Conservation (phyloP, 139 green algal genomes). For the Micractinium sp. region DNA sequence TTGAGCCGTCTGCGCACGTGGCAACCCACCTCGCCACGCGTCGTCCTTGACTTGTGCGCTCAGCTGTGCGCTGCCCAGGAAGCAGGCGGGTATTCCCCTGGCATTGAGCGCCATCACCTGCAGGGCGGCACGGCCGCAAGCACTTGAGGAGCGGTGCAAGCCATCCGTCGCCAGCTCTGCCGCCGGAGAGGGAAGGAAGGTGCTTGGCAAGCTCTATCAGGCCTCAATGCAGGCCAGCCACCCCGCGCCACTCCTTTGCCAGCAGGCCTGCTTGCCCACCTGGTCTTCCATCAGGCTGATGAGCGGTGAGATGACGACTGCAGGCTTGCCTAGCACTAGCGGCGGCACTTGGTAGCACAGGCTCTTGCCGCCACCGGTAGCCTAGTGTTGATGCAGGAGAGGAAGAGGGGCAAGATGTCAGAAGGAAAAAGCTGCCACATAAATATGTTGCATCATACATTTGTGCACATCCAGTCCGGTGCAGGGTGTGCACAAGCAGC, state of each 20-base stretch:
- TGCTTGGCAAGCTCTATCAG: not conserved
- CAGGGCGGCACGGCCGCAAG: not conserved
- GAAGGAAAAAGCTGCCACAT: not conserved
- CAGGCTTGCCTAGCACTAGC: constrained; percentile 43
- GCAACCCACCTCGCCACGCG: constrained; percentile 44
- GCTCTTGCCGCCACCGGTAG: constrained; percentile 52
- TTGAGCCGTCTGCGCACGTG: not conserved
- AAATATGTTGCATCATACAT: too few relatives aligned
- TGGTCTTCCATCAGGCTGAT: constrained; percentile 64
- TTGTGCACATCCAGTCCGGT: not conserved
- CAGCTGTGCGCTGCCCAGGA: constrained; percentile 69
- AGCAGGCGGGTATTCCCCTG: constrained; percentile 58
- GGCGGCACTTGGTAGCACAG: constrained; percentile 65
- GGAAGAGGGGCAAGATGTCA: not conserved
- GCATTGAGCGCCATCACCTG: constrained; percentile 52
- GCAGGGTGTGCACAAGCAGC: not conserved
- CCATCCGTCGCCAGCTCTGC: too few relatives aligned
- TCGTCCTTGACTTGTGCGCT: constrained; percentile 49
- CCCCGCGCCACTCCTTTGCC: too few relatives aligned
- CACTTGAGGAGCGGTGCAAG: too few relatives aligned
- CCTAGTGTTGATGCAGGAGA: constrained; percentile 35
- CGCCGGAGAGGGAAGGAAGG: too few relatives aligned
- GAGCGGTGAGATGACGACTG: constrained; percentile 56
- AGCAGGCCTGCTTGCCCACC: constrained; percentile 1
- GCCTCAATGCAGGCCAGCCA: not conserved